Evolutionary conservation across 768 basidiomycete genomes (phyloP).

Genomic region (Lactifluus piperatus): DNA sequence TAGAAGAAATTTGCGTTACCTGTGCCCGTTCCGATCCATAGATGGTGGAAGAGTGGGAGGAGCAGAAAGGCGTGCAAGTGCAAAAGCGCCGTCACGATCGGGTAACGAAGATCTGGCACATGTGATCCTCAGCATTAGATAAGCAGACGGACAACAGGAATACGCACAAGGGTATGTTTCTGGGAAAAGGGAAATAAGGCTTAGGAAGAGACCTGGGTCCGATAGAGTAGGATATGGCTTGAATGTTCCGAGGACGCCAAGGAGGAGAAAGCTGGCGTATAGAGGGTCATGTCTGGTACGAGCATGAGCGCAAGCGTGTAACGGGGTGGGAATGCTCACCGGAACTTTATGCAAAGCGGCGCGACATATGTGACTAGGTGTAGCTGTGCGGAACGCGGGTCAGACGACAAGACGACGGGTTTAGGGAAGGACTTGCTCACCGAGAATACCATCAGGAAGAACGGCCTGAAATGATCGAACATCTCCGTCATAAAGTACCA

Average conservation of each 20-base stretch:
- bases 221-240: constrained; percentile 90
- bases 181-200: constrained; percentile 73
- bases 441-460: constrained; percentile 92
- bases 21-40: constrained; percentile 87
- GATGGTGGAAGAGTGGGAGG: constrained; percentile 81
- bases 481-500: constrained; percentile 99
- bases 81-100: constrained; percentile 73
- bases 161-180: constrained; percentile 72
- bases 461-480: constrained; percentile 95
- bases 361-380: constrained; percentile 77
- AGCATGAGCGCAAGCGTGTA: neutral
- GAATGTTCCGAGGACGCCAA: constrained; percentile 75
- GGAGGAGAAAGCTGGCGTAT: constrained; percentile 65
- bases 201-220: constrained; percentile 80
- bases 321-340: constrained; percentile 36
- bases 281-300: constrained; percentile 68
- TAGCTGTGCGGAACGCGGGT: constrained; percentile 35
- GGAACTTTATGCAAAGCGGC: constrained; percentile 84
- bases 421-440: constrained; percentile 38
- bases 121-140: neutral
- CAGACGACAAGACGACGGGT: neutral
- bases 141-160: neutral
- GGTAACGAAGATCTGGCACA: constrained; percentile 69
- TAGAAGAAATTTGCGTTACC: constrained; percentile 99
- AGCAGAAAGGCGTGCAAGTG: constrained; percentile 80